Evolutionary conservation across 176 grass and related monocot genomes (phyloP).

Genomic region (Bonia amplexicaulis): DNA sequence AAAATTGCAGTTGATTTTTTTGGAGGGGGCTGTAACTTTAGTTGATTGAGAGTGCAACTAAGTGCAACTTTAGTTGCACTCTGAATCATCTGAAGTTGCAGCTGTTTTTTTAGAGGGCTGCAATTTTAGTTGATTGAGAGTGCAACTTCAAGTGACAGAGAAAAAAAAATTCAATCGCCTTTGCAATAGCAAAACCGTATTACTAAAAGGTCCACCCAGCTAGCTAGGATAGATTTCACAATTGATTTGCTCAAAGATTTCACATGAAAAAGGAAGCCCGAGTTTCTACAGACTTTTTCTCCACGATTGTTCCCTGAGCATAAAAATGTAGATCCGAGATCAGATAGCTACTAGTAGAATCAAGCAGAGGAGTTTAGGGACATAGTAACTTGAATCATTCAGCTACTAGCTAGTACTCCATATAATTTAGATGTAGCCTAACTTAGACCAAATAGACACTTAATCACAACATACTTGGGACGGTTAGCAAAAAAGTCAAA

Average conservation of each 20-base stretch:
- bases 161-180: too few relatives aligned
- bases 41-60: too few relatives aligned
- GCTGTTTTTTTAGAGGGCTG: too few relatives aligned
- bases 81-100: too few relatives aligned
- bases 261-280: background rate
- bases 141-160: too few relatives aligned
- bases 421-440: background rate
- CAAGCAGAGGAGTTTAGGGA: background rate
- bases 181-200: too few relatives aligned
- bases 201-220: background rate
- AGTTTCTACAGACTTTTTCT: background rate
- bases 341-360: background rate
- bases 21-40: too few relatives aligned
- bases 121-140: too few relatives aligned
- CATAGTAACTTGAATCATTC: background rate
- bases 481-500: background rate
- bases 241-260: background rate
- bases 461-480: background rate
- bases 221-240: background rate
- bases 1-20: too few relatives aligned
- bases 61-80: too few relatives aligned
- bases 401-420: background rate
- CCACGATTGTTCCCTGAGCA: background rate
- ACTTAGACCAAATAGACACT: background rate
- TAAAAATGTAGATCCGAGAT: background rate